phyloP scores from a whole-genome alignment of 2,329 filamentous ascomycete genomes.

The Botrytis byssoidea region DNA sequence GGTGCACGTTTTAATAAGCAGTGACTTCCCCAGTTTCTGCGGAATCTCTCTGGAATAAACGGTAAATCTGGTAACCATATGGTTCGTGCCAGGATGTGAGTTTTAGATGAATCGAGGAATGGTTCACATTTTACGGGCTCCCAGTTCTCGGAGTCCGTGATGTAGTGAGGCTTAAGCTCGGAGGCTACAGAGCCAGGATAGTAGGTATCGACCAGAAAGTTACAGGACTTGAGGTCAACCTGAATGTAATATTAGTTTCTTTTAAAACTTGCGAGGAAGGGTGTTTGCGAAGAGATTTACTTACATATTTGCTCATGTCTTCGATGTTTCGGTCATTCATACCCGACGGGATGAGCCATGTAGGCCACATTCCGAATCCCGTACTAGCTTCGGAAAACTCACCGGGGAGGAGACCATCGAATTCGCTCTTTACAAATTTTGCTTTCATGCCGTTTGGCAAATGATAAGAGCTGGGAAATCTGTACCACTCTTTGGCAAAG shows the following conservation, averaged over 20 bases:
- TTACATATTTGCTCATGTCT: conserved; percentile 80
- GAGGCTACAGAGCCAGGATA: conserved; percentile 62
- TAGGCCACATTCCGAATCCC: conserved; percentile 69
- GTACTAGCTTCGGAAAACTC: conserved; percentile 76
- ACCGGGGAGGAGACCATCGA: conserved; percentile 82
- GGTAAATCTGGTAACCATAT: conserved; percentile 77
- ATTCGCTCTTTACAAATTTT: conserved; percentile 90
- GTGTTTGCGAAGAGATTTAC: conserved; percentile 31
- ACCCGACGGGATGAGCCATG: conserved; percentile 75
- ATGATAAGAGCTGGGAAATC: conserved; percentile 91
- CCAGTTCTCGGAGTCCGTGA: conserved; percentile 73
- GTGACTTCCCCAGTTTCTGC: conserved; percentile 82
- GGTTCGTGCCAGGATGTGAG: conserved; percentile 69
- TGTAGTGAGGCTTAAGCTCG: conserved; percentile 75
- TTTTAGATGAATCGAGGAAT: conserved; percentile 79
- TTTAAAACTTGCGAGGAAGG: no score
- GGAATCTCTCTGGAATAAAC: conserved; percentile 66
- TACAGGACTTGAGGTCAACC: conserved; percentile 70
- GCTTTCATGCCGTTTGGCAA: conserved; percentile 78
- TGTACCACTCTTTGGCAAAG: conserved; percentile 96
- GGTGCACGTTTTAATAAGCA: conserved; percentile 69
- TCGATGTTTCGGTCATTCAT: conserved; percentile 93
- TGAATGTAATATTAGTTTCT: conserved; percentile 33
- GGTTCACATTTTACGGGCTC: conserved; percentile 69
- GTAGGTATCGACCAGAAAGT: conserved; percentile 84